phyloP scores from a whole-genome alignment of 2,329 filamentous ascomycete genomes.

The Teratosphaeria nubilosa region DNA sequence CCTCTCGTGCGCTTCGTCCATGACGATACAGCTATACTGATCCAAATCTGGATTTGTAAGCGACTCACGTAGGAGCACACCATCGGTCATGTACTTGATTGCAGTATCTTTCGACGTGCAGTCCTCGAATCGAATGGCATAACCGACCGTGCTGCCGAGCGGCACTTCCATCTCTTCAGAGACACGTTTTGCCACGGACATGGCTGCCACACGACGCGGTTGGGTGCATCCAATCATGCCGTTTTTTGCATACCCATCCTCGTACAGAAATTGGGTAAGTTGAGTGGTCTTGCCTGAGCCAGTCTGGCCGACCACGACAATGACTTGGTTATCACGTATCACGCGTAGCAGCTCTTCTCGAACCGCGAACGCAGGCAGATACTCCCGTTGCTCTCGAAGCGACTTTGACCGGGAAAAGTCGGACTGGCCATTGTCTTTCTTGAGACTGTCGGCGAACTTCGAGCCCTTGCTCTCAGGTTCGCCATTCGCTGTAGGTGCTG shows the following conservation, averaged over 20 bases:
- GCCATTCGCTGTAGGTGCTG: slow-evolving; percentile 57
- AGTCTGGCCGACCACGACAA: slow-evolving; percentile 94
- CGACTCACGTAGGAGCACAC: slow-evolving; percentile 85
- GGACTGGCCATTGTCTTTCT: slow-evolving; percentile 73
- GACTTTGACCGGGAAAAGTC: slow-evolving; percentile 90
- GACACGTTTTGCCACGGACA: slow-evolving; percentile 98
- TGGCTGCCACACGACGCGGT: slow-evolving; percentile 88
- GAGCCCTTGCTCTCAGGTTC: slow-evolving; percentile 50
- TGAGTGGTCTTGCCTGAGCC: slow-evolving; percentile 97
- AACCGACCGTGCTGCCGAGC: slow-evolving; percentile 79
- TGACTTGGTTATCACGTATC: slow-evolving; percentile 91
- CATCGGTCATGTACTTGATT: slow-evolving; percentile 99
- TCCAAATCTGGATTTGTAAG: slow-evolving; percentile 87
- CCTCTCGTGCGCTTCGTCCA: slow-evolving; percentile 98
- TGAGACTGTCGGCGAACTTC: slow-evolving; percentile 87
- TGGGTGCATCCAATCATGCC: slow-evolving; percentile 97
- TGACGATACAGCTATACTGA: slow-evolving; percentile 95
- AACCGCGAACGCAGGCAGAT: slow-evolving; percentile 88
- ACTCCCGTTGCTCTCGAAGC: slow-evolving; percentile 82
- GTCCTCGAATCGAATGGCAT: slow-evolving; percentile 96
- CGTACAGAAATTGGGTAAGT: slow-evolving; percentile 87
- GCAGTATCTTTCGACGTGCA: slow-evolving; percentile 90
- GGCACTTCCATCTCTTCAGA: slow-evolving; percentile 96
- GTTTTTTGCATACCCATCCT: slow-evolving; percentile 80
- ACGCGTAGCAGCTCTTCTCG: slow-evolving; percentile 85